A percentile compares a stretch with the other conserved stretches of the same genome.
Conservation (phyloP, 305 asterid genomes). For the Rubia occidens region DNA sequence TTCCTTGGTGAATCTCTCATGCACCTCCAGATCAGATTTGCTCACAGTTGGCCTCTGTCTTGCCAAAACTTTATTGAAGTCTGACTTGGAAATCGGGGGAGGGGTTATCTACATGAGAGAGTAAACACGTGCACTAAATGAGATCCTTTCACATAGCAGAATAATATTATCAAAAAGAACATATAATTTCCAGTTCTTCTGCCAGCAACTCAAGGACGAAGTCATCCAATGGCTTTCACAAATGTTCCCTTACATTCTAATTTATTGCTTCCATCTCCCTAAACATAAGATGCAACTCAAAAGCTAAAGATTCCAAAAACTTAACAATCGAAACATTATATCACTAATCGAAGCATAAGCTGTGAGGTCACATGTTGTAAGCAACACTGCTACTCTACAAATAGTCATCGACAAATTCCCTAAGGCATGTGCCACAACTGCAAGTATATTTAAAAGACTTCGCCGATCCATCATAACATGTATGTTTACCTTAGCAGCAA, state of each 20-base stretch:
- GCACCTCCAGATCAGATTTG: slow-evolving; percentile 81
- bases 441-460: neutral
- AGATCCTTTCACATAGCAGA: neutral
- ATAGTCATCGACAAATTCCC: neutral
- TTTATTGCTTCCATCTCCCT: neutral
- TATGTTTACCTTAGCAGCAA: slow-evolving; percentile 53
- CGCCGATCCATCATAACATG: neutral
- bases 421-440: neutral
- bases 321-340: neutral
- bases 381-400: neutral
- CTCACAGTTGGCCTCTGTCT: slow-evolving; percentile 90
- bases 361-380: neutral
- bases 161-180: neutral
- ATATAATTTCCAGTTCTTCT: neutral
- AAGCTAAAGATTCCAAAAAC: neutral
- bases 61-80: slow-evolving; percentile 74
- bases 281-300: neutral
- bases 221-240: neutral
- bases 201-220: neutral
- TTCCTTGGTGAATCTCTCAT: slow-evolving; percentile 80
- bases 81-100: slow-evolving; percentile 78
- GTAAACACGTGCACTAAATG: slow-evolving; percentile 1
- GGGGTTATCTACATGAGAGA: slow-evolving; percentile 54
- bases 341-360: neutral
- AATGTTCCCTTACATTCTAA: neutral